Percentiles rank a stretch among this genome's conserved stretches.
phyloP scores from a whole-genome alignment of 768 basidiomycete genomes.

The Leucogyrophana mollusca region DNA sequence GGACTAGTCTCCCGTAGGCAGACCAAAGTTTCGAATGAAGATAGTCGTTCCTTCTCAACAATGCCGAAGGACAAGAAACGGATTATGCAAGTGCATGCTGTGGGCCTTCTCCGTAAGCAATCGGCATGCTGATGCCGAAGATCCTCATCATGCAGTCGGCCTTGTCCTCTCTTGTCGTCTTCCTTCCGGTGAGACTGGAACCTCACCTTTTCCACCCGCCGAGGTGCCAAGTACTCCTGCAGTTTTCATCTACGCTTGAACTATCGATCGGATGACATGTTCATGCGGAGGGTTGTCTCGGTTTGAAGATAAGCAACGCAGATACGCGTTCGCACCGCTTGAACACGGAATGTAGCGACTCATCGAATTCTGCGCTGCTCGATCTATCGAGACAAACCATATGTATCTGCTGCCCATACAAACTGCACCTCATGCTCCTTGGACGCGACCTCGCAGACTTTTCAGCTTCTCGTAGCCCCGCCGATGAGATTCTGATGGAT shows the following conservation, averaged over 20 bases:
- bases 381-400: conserved; percentile 15
- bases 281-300: neutral
- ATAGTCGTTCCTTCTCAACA: too few species aligned
- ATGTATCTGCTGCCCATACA: conserved; percentile 15
- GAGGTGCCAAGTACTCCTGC: conserved; percentile 15
- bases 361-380: conserved; percentile 17
- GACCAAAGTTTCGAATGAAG: too few species aligned
- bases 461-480: neutral
- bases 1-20: too few species aligned
- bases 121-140: conserved; percentile 5
- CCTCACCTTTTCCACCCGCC: neutral
- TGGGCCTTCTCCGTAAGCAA: conserved; percentile 11
- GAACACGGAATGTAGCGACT: conserved; percentile 21
- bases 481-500: neutral
- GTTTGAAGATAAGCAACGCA: conserved; percentile 15
- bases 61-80: too few species aligned
- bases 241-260: conserved; percentile 10
- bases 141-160: conserved; percentile 11
- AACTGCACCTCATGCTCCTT: conserved; percentile 2
- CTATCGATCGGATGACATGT: conserved; percentile 12
- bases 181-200: conserved; percentile 4
- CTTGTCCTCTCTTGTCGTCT: conserved; percentile 11
- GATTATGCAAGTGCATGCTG: neutral
- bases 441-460: conserved; percentile 1
- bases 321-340: conserved; percentile 14